Evolutionary conservation across 768 basidiomycete species (phyloP).

Genomic region (Rhodotorula kratochvilovae): DNA sequence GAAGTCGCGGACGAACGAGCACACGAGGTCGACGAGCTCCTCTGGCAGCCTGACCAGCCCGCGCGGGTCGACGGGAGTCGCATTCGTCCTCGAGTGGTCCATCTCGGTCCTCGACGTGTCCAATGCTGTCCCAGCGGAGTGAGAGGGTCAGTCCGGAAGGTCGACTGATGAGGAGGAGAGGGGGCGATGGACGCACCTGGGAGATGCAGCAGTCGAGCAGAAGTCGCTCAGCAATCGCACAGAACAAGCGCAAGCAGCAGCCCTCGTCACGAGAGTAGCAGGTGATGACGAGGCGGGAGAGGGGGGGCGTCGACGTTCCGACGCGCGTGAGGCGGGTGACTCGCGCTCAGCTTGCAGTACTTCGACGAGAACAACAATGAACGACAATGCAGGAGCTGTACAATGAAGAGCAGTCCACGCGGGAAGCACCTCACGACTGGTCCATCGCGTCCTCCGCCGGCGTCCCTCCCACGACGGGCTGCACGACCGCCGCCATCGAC

Average conservation of each 20-base stretch:
- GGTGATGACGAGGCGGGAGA: not conserved
- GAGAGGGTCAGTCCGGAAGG: too few relatives aligned
- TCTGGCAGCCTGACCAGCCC: not conserved
- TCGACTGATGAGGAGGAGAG: too few relatives aligned
- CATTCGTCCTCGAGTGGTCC: too few relatives aligned
- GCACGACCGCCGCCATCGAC: conserved; percentile 1
- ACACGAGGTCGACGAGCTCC: not conserved
- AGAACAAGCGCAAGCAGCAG: not conserved
- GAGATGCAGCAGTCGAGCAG: too few relatives aligned
- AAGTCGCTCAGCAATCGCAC: too few relatives aligned
- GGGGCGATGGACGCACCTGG: too few relatives aligned
- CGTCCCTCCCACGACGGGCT: conserved; percentile 5
- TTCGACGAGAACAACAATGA: not conserved
- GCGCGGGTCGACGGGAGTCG: too few relatives aligned
- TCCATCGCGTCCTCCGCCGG: conserved; percentile 11
- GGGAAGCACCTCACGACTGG: not conserved
- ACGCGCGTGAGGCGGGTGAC: too few relatives aligned
- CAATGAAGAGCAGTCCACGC: not conserved
- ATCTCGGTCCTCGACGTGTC: too few relatives aligned
- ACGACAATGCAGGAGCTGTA: not conserved
- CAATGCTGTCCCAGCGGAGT: too few relatives aligned
- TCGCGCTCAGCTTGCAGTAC: too few relatives aligned
- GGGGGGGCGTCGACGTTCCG: not conserved
- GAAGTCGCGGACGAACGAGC: not conserved
- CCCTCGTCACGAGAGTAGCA: not conserved